Evolutionary conservation across 192 early-diverging fungal genomes (phyloP).

Genomic region (Spinellus fusiger): DNA sequence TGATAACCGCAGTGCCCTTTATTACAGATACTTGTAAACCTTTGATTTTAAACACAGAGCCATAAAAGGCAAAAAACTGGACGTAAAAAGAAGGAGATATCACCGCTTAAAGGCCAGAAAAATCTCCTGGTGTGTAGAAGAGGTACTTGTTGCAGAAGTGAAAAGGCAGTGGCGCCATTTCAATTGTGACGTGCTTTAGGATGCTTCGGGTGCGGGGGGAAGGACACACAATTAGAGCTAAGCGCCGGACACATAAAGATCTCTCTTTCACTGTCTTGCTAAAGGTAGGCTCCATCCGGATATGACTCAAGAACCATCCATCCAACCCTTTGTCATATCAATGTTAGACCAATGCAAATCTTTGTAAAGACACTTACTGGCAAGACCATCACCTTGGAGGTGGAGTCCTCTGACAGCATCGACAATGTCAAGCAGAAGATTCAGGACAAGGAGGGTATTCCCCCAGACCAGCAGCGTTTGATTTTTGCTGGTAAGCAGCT

Average conservation of each 20-base stretch:
- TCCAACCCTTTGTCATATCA: neutral
- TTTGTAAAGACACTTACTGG: slow-evolving; percentile 65
- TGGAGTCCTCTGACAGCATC: slow-evolving; percentile 55
- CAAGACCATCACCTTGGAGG: slow-evolving; percentile 63
- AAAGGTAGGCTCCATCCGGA: neutral
- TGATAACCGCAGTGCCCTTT: no score
- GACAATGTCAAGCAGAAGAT: slow-evolving; percentile 90
- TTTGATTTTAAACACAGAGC: no score
- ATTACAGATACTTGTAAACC: no score
- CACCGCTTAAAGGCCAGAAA: no score
- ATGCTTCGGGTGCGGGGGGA: neutral
- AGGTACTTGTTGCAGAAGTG: no score
- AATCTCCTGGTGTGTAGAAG: no score
- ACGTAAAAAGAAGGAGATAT: no score
- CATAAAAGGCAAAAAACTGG: no score
- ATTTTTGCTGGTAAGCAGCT: slow-evolving; percentile 99
- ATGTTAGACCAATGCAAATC: slow-evolving; percentile 40
- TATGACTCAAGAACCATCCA: neutral
- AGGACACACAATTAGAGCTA: neutral
- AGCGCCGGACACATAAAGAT: neutral
- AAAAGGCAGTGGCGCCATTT: no score
- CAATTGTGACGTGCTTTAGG: neutral
- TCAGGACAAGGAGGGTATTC: slow-evolving; percentile 97
- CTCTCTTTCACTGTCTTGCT: neutral
- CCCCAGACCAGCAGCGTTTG: slow-evolving; percentile 98